A percentile compares a stretch with the other conserved stretches of the same genome.
phyloP scores from a whole-genome alignment of 139 green algal genomes.

The Auxenochlorella pyrenoidosa region DNA sequence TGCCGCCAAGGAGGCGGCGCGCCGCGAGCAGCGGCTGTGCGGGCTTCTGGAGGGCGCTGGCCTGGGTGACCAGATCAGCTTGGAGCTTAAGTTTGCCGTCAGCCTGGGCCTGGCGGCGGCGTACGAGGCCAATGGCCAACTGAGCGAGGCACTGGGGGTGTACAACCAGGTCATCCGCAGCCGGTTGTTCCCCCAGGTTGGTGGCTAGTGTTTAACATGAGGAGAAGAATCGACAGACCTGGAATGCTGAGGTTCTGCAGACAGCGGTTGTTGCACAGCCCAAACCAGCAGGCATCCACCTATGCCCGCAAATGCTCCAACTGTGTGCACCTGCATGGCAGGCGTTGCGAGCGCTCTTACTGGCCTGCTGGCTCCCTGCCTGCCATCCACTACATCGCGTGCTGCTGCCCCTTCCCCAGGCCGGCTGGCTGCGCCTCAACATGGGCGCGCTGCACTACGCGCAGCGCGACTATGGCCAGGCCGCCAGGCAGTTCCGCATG shows the following conservation, averaged over 20 bases:
- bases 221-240: too few species aligned
- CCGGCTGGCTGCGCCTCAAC: constrained; percentile 82
- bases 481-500: constrained; percentile 91
- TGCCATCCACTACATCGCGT: too few species aligned
- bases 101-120: constrained; percentile 71
- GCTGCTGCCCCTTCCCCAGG: constrained; percentile 16
- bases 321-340: too few species aligned
- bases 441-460: constrained; percentile 91
- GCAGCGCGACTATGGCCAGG: constrained; percentile 66
- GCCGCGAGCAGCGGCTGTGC: constrained; percentile 75
- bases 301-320: too few species aligned
- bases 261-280: too few species aligned
- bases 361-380: not conserved
- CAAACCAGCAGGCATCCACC: too few species aligned
- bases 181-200: constrained; percentile 62
- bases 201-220: too few species aligned
- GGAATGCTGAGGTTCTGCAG: too few species aligned
- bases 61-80: constrained; percentile 71
- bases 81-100: constrained; percentile 78
- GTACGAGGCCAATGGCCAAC: constrained; percentile 71
- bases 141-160: constrained; percentile 75
- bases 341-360: not conserved
- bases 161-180: constrained; percentile 80
- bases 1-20: constrained; percentile 78
- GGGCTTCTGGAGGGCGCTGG: constrained; percentile 67